phyloP scores from a whole-genome alignment of 2,329 filamentous ascomycete species.

The Cordyceps javanica region DNA sequence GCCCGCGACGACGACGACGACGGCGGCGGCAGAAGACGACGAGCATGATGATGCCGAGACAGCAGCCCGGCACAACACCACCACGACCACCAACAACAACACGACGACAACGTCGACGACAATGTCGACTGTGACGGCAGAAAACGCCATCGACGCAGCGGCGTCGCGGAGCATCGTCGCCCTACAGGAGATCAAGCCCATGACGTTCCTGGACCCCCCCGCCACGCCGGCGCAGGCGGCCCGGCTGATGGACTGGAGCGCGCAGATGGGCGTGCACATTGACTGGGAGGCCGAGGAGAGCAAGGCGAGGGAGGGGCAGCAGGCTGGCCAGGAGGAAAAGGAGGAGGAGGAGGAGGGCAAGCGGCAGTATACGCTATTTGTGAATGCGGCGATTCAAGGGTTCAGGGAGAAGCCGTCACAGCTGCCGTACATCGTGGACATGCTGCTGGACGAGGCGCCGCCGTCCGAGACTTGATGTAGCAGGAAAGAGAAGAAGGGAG shows the following conservation, averaged over 20 bases:
- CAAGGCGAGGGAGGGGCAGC: background rate
- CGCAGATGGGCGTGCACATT: constrained; percentile 27
- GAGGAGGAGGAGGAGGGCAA: background rate
- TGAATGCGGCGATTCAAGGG: constrained; percentile 53
- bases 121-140: background rate
- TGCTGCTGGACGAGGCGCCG: constrained; percentile 31
- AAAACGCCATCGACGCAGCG: constrained; percentile 36
- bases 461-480: too few relatives aligned
- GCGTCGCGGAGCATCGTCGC: constrained; percentile 30
- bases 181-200: constrained; percentile 24
- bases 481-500: too few relatives aligned
- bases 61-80: too few relatives aligned
- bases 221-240: constrained; percentile 13
- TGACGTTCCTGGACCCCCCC: constrained; percentile 8
- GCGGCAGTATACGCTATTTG: constrained; percentile 44
- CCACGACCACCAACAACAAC: too few relatives aligned
- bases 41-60: too few relatives aligned
- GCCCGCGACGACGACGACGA: too few relatives aligned
- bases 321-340: too few relatives aligned
- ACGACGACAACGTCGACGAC: too few relatives aligned
- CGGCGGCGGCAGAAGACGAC: background rate
- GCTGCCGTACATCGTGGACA: constrained; percentile 46
- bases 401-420: constrained; percentile 36
- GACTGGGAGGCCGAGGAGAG: constrained; percentile 26
- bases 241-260: constrained; percentile 18